Base-by-base conservation (phyloP, 2,329 filamentous ascomycete species). In the Apiospora aurea region DNA sequence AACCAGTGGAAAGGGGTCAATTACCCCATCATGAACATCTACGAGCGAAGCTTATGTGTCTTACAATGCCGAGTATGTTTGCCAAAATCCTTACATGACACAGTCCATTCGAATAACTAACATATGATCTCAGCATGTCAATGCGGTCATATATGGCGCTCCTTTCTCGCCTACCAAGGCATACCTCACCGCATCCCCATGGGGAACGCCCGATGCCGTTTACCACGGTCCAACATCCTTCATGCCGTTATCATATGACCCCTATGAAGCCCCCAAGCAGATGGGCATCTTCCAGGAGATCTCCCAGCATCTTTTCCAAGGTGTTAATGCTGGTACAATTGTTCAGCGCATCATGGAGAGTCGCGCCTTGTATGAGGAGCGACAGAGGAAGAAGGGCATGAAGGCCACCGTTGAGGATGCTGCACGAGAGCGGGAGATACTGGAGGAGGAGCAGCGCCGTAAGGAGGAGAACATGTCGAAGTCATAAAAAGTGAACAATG, bases 11-110 rank as follows among this genome's bases (percentile, higher is more conserved):
- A 98, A 84, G 96, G 96, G 47, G 88, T 98, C 78, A 99, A 99
- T 84, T 99, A 98, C 80, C 96, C 96, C 38, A 98, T 99, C 84
- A 99, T 99, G 96, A 99, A 98, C 85, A 95, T 97, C 72, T 97
- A 96, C 78, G 96, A 99, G 86, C 92, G 96, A 57, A 95, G 95
- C 1, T 90, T 99, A 29, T 99, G 96, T 81, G 96, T 98, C 43
- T 85, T 98, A 74, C 96, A 99, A 80, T 99, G 96, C 86, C 93
- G 93, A 82, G 94, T 96, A 86, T 78, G 89, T 53, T 72, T 41
- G 38, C 69, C 69, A 72, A 44, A 21, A 16, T 16, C 5, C n/a
- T 34, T 44, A 29, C 44, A 18, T 16, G 16, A 57, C 47, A 26
- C 2, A 43, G 6, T 13, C 18, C 18, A 34, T 24, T 41, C 26